Base-by-base conservation (phyloP, 169 alveolate genomes). In the Eimeria praecox region DNA sequence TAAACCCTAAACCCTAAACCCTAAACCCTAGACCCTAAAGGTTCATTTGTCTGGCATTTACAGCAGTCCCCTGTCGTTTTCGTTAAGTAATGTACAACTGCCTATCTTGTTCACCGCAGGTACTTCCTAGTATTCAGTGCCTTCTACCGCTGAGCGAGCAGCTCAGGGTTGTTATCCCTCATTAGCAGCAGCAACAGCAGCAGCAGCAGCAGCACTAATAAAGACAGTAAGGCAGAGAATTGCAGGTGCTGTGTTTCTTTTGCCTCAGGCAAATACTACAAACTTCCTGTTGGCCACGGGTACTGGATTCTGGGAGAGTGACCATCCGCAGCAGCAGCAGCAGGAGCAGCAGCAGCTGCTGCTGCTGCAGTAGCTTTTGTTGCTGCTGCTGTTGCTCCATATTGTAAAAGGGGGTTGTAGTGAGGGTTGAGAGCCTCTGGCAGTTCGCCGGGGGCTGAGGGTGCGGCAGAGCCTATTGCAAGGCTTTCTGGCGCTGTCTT, bases 281-380 rank as follows among this genome's bases (percentile, higher is more conserved):
- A 82, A 49, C 49, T 69, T 12, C 90, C 90, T 24, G 90, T 82
- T 82, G 90, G 90, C 46, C 90, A 82, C 46, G 90, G 90, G 22
- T 82, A 82, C 46, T 82, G 90, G 90, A 82, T 82, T 18, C 90
- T 82, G 9, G 90, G 90, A 44, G 90, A 82, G 71, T 82, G 54
- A 82, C 64, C 40, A 12, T 44, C 5, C 22, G 42, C 73, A 44
- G 73, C 5, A 82, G 27, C 44, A 38, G 59, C 88, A 77, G 30
- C 18, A 22, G 86, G 52, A 77, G 49, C 88, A 77, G 46, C 82
- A 71, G 82, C 82, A 27, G 40, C 82, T 16, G 44, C 4, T 71
- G 82, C 40, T 30, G 52, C 46, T 38, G 44, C 44, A 10, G 82
- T 10, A 16, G 46, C 46, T 30, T 6, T 18, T 66, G 59, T 14